Evolutionary conservation across 1,284 basidiomycete genomes (phyloP).

Genomic region (Ceratobasidium sp.): DNA sequence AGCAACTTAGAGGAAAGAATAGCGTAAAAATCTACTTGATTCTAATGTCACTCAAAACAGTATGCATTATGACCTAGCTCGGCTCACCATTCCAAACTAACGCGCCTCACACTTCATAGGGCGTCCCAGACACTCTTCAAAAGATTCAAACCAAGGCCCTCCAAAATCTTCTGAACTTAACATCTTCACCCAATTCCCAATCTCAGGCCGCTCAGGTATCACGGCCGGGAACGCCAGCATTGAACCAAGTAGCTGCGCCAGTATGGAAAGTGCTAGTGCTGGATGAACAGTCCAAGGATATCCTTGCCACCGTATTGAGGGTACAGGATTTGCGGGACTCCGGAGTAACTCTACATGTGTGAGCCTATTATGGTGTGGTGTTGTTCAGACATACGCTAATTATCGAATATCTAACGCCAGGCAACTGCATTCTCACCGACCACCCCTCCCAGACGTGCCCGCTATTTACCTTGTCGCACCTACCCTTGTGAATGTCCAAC

Average conservation of each 20-base stretch:
- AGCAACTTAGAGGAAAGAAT: neutral
- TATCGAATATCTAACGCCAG: constrained; percentile 58
- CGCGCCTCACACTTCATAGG: constrained; percentile 1
- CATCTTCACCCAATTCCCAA: constrained; percentile 27
- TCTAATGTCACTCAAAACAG: constrained; percentile 17
- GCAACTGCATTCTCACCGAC: constrained; percentile 90
- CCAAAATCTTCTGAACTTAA: constrained; percentile 35
- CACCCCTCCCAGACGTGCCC: constrained; percentile 93
- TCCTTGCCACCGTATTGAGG: constrained; percentile 92
- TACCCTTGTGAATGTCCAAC: constrained; percentile 83
- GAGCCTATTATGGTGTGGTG: constrained; percentile 53
- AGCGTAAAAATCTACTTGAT: neutral
- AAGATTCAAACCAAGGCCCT: constrained; percentile 39
- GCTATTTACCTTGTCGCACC: constrained; percentile 98
- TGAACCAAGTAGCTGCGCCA: constrained; percentile 68
- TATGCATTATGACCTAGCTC: neutral
- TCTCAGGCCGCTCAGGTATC: constrained; percentile 26
- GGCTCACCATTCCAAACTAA: neutral
- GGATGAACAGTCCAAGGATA: constrained; percentile 95
- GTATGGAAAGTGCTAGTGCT: constrained; percentile 98
- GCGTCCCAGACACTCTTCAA: constrained; percentile 37
- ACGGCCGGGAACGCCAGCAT: constrained; percentile 39
- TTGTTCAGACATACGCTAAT: neutral
- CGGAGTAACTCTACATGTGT: constrained; percentile 98
- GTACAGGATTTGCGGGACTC: constrained; percentile 97